phyloP scores from a whole-genome alignment of 2,329 filamentous ascomycete species.

The Xylaria digitata region DNA sequence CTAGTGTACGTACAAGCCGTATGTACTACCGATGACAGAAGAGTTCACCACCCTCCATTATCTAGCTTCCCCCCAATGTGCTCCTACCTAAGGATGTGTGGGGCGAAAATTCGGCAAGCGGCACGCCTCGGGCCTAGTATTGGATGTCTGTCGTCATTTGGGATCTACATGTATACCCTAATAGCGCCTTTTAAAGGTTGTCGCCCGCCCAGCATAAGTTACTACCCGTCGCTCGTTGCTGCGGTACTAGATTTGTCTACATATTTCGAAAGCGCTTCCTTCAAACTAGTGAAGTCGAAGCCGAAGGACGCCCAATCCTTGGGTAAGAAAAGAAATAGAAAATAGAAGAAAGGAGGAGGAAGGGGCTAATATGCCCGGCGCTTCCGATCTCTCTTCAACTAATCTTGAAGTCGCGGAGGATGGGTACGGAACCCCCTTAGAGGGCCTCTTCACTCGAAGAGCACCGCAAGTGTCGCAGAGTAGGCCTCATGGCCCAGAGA shows the following conservation, averaged over 20 bases:
- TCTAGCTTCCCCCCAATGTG: no score
- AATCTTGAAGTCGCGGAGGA: constrained; percentile 41
- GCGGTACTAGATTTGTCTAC: not conserved
- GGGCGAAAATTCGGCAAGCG: no score
- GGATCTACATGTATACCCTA: not conserved
- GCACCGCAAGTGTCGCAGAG: constrained; percentile 33
- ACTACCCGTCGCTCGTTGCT: not conserved
- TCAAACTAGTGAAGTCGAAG: not conserved
- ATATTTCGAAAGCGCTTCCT: not conserved
- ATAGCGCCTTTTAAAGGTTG: not conserved
- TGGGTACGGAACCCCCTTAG: constrained; percentile 47
- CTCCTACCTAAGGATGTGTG: no score
- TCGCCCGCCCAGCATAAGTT: not conserved
- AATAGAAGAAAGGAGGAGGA: not conserved
- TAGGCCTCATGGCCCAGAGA: constrained; percentile 29
- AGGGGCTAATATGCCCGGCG: constrained; percentile 40
- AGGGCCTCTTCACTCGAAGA: constrained; percentile 40
- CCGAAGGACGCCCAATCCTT: not conserved
- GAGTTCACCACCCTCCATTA: no score
- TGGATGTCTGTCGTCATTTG: not conserved
- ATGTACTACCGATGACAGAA: no score
- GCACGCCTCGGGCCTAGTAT: no score
- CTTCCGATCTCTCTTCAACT: constrained; percentile 35
- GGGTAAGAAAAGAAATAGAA: not conserved
- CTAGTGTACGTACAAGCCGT: no score